A percentile compares a stretch with the other conserved stretches of the same genome.
These are phyloP conservation scores for Lasiosphaeria hispida DNA, from an alignment of 495 filamentous ascomycete species.

Conservation along the genomic window DNA sequence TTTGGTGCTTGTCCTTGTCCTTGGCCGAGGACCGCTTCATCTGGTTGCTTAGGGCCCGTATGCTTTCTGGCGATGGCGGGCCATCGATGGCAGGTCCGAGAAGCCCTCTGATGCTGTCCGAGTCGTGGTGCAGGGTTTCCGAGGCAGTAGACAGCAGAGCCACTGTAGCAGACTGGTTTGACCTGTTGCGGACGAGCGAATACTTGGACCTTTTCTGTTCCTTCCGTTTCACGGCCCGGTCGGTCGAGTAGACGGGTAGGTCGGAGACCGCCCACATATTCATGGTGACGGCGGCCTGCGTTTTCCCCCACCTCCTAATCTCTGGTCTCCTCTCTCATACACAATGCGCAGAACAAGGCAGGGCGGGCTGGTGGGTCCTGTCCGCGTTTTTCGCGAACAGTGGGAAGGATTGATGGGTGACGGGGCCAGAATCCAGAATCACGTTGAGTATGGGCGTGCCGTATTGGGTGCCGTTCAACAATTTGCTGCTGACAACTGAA, in stretches of 20 bases:
- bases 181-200: slow-evolving; percentile 3
- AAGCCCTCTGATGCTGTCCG: slow-evolving; percentile 30
- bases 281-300: slow-evolving; percentile 21
- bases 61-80: slow-evolving; percentile 53
- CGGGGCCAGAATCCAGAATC: too few species aligned
- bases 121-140: slow-evolving; percentile 19
- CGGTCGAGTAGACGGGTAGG: slow-evolving; percentile 32
- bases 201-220: slow-evolving; percentile 21
- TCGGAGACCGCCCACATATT: slow-evolving; percentile 36
- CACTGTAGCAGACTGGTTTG: slow-evolving; percentile 7
- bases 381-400: too few species aligned
- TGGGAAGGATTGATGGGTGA: too few species aligned
- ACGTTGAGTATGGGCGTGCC: too few species aligned
- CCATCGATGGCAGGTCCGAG: slow-evolving; percentile 51
- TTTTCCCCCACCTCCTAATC: neutral
- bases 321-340: neutral
- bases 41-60: slow-evolving; percentile 50
- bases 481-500: too few species aligned
- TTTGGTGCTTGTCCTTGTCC: slow-evolving; percentile 45
- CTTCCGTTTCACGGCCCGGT: slow-evolving; percentile 22
- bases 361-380: too few species aligned
- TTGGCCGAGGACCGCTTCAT: slow-evolving; percentile 46
- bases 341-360: too few species aligned
- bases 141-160: slow-evolving; percentile 16
- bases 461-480: too few species aligned